A percentile compares a stretch with the other conserved stretches of the same genome.
Evolutionary conservation across 768 basidiomycete genomes (phyloP).

Genomic region (Leucocoprinus leucothites): DNA sequence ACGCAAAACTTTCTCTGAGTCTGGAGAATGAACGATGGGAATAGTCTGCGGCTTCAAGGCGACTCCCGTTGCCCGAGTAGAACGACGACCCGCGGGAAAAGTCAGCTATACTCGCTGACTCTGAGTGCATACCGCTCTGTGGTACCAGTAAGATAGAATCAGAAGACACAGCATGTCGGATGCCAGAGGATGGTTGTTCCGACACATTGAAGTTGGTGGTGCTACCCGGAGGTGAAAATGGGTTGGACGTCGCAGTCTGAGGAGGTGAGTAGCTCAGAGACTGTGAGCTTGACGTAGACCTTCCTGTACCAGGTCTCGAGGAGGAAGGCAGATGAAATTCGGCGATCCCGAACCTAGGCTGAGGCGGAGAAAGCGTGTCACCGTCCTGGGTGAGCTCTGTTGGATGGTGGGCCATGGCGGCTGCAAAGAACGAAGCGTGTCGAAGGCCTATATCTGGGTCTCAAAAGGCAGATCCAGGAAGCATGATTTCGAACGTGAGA

Average conservation of each 20-base stretch:
- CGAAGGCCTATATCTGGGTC: conserved; percentile 4
- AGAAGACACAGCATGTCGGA: conserved; percentile 25
- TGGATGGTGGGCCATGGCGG: conserved; percentile 3
- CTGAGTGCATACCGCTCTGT: conserved; percentile 34
- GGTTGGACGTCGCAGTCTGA: conserved; percentile 38
- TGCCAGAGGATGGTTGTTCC: conserved; percentile 23
- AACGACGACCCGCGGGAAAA: background rate
- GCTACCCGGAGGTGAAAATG: conserved; percentile 53
- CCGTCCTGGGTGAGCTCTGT: conserved; percentile 3
- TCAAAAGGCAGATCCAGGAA: conserved; percentile 16
- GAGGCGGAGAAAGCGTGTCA: conserved; percentile 29
- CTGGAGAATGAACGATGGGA: conserved; percentile 33
- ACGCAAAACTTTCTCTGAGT: conserved; percentile 54
- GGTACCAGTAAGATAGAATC: conserved; percentile 21
- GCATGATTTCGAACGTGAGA: conserved; percentile 19
- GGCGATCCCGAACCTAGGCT: conserved; percentile 26
- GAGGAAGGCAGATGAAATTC: conserved; percentile 19
- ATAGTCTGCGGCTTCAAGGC: conserved; percentile 29
- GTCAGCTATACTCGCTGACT: conserved; percentile 32
- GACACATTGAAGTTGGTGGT: conserved; percentile 40
- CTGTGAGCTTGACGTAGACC: conserved; percentile 13
- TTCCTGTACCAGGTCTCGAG: conserved; percentile 31
- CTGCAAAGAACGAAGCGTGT: background rate
- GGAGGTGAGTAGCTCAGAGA: conserved; percentile 36
- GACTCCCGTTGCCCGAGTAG: conserved; percentile 23